A percentile compares a stretch with the other conserved stretches of the same genome.
phyloP scores from a whole-genome alignment of 371 early-diverging fungal species.

The Mucor plumbeus region DNA sequence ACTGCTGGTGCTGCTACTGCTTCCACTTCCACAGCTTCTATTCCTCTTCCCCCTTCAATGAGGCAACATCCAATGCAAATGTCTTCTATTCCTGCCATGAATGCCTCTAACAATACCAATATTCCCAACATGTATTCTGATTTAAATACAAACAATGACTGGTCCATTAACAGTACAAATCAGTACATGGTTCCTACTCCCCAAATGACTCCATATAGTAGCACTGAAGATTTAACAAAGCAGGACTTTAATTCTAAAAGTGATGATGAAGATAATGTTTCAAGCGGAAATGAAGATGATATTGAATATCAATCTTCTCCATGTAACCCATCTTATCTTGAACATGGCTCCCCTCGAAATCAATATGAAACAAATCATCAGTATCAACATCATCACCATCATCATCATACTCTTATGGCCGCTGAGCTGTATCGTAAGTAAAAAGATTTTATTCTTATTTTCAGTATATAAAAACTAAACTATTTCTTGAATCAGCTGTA shows the following conservation, averaged over 20 bases:
- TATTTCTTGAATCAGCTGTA: too few relatives aligned
- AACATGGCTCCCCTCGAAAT: not conserved
- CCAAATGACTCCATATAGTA: constrained; percentile 8
- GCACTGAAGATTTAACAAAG: constrained; percentile 9
- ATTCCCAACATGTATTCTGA: not conserved
- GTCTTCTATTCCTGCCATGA: not conserved
- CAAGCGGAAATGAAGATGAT: constrained; percentile 22
- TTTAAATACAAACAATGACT: constrained; percentile 2
- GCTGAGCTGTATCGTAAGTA: constrained; percentile 15
- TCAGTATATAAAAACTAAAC: not conserved
- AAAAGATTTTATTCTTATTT: too few relatives aligned
- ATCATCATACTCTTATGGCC: constrained; percentile 6
- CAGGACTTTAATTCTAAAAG: constrained; percentile 10
- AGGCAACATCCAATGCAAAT: not conserved
- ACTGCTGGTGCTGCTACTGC: too few relatives aligned
- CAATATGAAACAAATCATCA: not conserved
- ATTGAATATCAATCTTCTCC: constrained; percentile 13
- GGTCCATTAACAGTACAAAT: constrained; percentile 7
- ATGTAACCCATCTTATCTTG: not conserved
- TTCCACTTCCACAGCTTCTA: not conserved
- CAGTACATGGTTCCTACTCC: not conserved
- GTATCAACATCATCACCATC: not conserved
- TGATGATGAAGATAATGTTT: constrained; percentile 23
- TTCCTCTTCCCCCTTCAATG: not conserved
- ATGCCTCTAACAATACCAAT: not conserved